Evolutionary conservation across 1,139 yeast genomes (phyloP), one percentile per base, ranked within the genome.

Genomic region (Wickerhamomyces sp.): DNA sequence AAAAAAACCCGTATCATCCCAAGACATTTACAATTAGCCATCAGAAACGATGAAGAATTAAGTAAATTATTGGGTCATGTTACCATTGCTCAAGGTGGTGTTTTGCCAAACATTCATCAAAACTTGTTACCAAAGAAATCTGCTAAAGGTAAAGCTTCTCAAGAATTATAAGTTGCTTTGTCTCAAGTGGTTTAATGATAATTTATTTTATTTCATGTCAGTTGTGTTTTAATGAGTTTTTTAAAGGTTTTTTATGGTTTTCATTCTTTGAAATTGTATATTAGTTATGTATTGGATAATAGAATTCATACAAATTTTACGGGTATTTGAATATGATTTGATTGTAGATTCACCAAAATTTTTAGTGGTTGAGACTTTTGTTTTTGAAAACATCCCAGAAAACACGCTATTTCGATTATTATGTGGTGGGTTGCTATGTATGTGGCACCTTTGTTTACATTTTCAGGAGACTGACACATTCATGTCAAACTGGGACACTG

Each of bases 1-100:
- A 90, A 90, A 78, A 91, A 91, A 79, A 86, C 96, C 61, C 91
- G 98, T 85, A 91, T 91, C 64, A 90, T 93, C 59, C 98, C 98
- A 72, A 90, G 98, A 81, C 98, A 93, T 72, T 81, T 91, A 70
- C 97, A 91, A 73, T 83, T 91, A 65, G 98, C 98, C 67, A 91
- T 93, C 87, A 88, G 78, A 90, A 86, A 86, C 71, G 96, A 89
- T 76, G 96, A 90, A 73, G 96, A 90, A 75, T 80, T 90, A 71
- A 90, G 90, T 81, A 87, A 84, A 71, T 79, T 86, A 58, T 78
- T 88, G 62, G 98, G 98, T 66, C 89, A 86, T 69, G 95, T 88
- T 62, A 86, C 95, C 59, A 89, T 88, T 65, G 95, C 96, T 61
- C 95, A 88, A 77, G 96, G 96, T 84, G 96, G 96, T 85, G 96